Percentiles rank a stretch among this genome's conserved stretches.
Evolutionary conservation across 2,329 filamentous ascomycete species (phyloP).

Genomic region (Cytospora piceae): DNA sequence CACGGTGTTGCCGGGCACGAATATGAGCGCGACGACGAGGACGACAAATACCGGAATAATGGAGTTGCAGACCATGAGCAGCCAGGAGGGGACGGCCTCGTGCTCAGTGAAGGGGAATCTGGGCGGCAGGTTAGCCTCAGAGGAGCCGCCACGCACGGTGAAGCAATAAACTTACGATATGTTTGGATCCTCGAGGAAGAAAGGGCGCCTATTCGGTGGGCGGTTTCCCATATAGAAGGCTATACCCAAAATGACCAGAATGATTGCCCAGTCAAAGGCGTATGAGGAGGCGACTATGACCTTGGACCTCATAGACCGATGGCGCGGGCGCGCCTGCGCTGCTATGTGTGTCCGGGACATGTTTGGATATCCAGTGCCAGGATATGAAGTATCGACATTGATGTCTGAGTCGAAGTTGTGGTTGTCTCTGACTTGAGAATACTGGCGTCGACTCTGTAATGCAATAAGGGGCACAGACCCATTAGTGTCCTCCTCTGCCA

Average conservation of each 20-base stretch:
- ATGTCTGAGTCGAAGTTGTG: conserved; percentile 6
- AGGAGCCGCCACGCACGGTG: not conserved
- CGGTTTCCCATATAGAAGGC: conserved; percentile 63
- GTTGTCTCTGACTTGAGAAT: conserved; percentile 16
- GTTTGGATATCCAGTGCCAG: conserved; percentile 8
- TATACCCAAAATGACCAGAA: conserved; percentile 61
- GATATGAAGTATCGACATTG: conserved; percentile 23
- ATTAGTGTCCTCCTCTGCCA: conserved; percentile 13
- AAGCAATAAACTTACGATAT: conserved; percentile 63
- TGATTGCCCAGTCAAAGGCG: conserved; percentile 73
- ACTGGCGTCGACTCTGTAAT: conserved; percentile 19
- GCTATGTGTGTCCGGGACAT: conserved; percentile 26
- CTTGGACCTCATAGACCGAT: conserved; percentile 34
- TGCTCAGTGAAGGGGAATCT: conserved; percentile 71
- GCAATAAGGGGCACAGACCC: conserved; percentile 28
- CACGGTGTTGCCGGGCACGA: conserved; percentile 74
- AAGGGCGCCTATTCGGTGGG: conserved; percentile 69
- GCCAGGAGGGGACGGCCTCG: conserved; percentile 72
- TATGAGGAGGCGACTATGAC: conserved; percentile 64
- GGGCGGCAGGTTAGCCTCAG: not conserved
- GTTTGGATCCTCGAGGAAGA: conserved; percentile 71
- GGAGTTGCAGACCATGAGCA: conserved; percentile 67
- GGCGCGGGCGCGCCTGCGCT: conserved; percentile 23
- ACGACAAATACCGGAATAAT: conserved; percentile 70
- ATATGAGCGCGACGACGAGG: conserved; percentile 65